A percentile compares a stretch with the other conserved stretches of the same genome.
phyloP scores from a whole-genome alignment of 129 eudicot genomes.

The Mikania micrantha region DNA sequence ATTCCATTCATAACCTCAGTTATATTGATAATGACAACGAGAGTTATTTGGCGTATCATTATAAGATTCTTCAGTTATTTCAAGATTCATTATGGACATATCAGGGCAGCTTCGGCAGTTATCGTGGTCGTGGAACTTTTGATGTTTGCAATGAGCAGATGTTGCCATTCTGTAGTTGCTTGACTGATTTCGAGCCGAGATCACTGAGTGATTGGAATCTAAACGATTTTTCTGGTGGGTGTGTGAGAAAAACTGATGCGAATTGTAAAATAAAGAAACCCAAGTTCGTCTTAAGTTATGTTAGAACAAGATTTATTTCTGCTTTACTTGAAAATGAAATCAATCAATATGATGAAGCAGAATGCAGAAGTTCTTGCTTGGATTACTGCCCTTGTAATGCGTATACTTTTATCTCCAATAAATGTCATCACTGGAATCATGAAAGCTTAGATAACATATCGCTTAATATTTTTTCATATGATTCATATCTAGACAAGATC shows the following conservation, averaged over 20 bases:
- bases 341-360: background rate
- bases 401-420: no score
- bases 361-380: no score
- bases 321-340: background rate
- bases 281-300: slow-evolving; percentile 2
- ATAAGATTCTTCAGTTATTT: slow-evolving; percentile 2
- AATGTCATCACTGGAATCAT: background rate
- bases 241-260: slow-evolving; percentile 11
- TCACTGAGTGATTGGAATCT: slow-evolving; percentile 20
- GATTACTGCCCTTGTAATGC: no score
- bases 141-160: slow-evolving; percentile 5
- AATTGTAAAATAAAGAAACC: no score
- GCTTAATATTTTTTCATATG: background rate
- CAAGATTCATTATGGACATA: slow-evolving; percentile 29
- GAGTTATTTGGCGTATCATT: slow-evolving; percentile 41
- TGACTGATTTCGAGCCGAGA: slow-evolving; percentile 24
- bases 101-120: slow-evolving; percentile 38
- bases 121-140: slow-evolving; percentile 32
- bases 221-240: slow-evolving; percentile 20
- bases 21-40: slow-evolving; percentile 38
- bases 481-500: background rate
- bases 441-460: background rate
- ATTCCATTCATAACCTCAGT: slow-evolving; percentile 13
- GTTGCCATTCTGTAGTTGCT: slow-evolving; percentile 18
- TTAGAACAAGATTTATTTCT: background rate